These are phyloP conservation scores for Coccinonectria pachysandricola DNA, from an alignment of 2,329 filamentous ascomycete genomes.

Conservation along the genomic window DNA sequence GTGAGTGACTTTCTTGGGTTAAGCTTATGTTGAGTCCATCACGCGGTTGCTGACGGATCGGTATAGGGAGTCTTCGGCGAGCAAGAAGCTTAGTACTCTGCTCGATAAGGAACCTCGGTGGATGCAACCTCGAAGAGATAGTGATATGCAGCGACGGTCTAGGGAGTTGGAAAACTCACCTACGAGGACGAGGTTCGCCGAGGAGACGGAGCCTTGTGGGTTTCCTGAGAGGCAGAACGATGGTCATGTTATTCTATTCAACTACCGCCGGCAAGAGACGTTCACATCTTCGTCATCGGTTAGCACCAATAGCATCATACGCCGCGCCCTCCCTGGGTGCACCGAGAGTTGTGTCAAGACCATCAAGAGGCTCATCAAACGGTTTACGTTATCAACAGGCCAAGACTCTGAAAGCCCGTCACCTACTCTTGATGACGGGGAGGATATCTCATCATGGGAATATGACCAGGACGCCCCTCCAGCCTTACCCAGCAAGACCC, in stretches of 20 bases:
- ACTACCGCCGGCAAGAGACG: slow-evolving; percentile 24
- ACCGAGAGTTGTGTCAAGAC: slow-evolving; percentile 24
- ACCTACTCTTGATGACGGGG: slow-evolving; percentile 14
- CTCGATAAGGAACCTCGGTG: slow-evolving; percentile 50
- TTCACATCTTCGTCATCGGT: slow-evolving; percentile 29
- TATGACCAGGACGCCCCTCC: slow-evolving; percentile 19
- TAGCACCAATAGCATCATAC: slow-evolving; percentile 26
- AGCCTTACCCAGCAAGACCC: slow-evolving; percentile 10
- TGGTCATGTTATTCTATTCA: slow-evolving; percentile 10
- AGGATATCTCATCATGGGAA: slow-evolving; percentile 15
- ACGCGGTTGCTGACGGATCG: slow-evolving; percentile 3
- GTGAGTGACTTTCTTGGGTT: slow-evolving; percentile 23
- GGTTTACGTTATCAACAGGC: slow-evolving; percentile 24
- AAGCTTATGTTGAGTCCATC: slow-evolving; percentile 1
- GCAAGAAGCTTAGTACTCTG: slow-evolving; percentile 46
- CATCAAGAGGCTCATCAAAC: slow-evolving; percentile 29
- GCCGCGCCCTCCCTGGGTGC: slow-evolving; percentile 22
- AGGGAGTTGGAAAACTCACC: too few species aligned
- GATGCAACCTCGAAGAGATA: slow-evolving; percentile 39
- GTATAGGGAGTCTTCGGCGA: slow-evolving; percentile 44
- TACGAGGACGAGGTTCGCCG: too few species aligned
- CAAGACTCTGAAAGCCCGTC: slow-evolving; percentile 12
- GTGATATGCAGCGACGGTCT: slow-evolving; percentile 42
- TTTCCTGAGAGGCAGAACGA: slow-evolving; percentile 5
- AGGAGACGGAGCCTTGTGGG: too few species aligned